phyloP scores from a whole-genome alignment of 257 asterid genomes.

The Verbena officinalis region DNA sequence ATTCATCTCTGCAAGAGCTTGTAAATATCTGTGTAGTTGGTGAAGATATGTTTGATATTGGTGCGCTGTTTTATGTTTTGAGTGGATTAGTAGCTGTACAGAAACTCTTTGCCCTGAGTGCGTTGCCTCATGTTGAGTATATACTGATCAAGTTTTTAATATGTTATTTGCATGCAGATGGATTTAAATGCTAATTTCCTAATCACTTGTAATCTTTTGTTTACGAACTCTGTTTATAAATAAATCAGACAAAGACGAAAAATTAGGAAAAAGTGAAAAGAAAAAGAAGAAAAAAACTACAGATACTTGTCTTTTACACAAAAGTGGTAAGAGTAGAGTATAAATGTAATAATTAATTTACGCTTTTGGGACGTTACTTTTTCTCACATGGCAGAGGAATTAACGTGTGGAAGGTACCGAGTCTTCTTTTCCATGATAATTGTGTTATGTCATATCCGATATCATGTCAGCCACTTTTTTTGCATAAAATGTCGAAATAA shows the following conservation, averaged over 20 bases:
- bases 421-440: no score
- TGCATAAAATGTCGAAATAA: no score
- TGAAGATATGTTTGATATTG: slow-evolving; percentile 18
- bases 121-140: neutral
- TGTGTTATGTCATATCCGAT: no score
- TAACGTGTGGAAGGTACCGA: neutral
- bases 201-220: no score
- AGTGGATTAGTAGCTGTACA: slow-evolving; percentile 11
- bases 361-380: slow-evolving; percentile 19
- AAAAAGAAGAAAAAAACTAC: no score
- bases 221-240: no score
- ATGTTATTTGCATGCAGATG: no score
- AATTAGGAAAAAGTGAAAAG: neutral
- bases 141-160: no score
- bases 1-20: neutral
- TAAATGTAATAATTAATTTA: slow-evolving; percentile 12
- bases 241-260: no score
- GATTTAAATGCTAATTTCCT: no score
- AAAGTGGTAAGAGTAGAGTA: slow-evolving; percentile 16
- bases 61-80: neutral
- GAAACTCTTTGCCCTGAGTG: neutral
- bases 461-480: no score
- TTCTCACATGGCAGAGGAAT: slow-evolving; percentile 7
- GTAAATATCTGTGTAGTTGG: no score
- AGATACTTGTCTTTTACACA: slow-evolving; percentile 19